Evolutionary conservation across 495 filamentous ascomycete genomes (phyloP).

Genomic region (Hypoxylon lienhwacheense): DNA sequence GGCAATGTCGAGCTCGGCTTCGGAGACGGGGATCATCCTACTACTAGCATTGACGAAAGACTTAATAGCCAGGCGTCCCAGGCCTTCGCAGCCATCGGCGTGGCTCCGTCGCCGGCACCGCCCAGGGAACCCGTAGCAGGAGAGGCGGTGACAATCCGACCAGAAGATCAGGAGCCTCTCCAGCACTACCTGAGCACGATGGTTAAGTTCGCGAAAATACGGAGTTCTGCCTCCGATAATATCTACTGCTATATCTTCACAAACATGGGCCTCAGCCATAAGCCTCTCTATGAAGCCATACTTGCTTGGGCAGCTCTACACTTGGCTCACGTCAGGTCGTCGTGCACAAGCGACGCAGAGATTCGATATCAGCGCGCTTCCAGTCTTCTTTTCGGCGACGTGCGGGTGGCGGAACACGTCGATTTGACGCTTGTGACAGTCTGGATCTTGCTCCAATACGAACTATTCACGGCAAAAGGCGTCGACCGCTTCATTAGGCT

Average conservation of each 20-base stretch:
- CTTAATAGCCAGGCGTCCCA: too few species aligned
- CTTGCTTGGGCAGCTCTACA: not conserved
- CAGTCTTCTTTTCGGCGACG: not conserved
- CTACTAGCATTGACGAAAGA: not conserved
- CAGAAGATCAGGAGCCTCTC: constrained; percentile 1
- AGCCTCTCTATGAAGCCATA: constrained; percentile 2
- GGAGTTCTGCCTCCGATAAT: constrained; percentile 4
- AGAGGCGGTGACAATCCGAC: not conserved
- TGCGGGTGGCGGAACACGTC: constrained; percentile 1
- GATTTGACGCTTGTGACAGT: constrained; percentile 4
- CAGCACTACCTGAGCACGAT: constrained; percentile 7
- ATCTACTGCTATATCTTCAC: constrained; percentile 9
- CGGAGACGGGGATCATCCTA: not conserved
- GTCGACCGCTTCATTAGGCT: not conserved
- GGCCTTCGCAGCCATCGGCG: too few species aligned
- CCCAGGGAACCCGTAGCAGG: not conserved
- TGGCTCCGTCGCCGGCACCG: not conserved
- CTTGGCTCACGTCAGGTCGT: constrained; percentile 1
- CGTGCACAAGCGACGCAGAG: not conserved
- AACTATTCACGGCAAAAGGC: not conserved
- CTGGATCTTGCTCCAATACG: constrained; percentile 7
- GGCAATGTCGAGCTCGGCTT: not conserved
- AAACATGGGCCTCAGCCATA: constrained; percentile 4
- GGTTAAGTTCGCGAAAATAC: constrained; percentile 6
- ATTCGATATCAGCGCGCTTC: not conserved